Evolutionary conservation across 2,329 filamentous ascomycete genomes (phyloP), one percentile per base, ranked within the genome.

Genomic region (Cladosporium sp.): DNA sequence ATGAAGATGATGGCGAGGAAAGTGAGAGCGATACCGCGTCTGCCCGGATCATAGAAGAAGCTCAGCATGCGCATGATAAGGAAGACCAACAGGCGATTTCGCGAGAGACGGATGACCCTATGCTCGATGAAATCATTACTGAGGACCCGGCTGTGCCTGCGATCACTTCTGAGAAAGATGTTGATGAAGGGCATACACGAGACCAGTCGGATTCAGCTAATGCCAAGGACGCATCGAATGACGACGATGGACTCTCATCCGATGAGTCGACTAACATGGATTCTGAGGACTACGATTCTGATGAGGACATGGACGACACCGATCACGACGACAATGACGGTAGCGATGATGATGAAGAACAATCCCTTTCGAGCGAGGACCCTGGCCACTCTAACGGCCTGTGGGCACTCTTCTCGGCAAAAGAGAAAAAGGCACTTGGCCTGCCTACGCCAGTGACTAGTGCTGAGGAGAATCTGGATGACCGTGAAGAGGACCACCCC

Each of bases 211-310:
- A n/a, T 47, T 30, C 43, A 2, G 28, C 19, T 9, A 19, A 5
- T 49, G 51, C 25, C 3, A 22, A 55, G 5, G 51, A 36, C 22
- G 20, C 30, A 25, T 19, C 36, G 2, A 22, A 39, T 20, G 20
- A 34, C 20, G 42, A 56, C 19, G 54, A 56, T 8, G 54, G 54
- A 7, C 42, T 56, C 5, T 56, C 54, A 20, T 56, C 65, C 60
- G 72, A 75, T 56, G 74, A 74, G 51, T 75, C 73, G 2, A 68
- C 64, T 8, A 66, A 74, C 40, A 74, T 74, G 72, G 69, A 70
- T 49, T 66, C 65, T 14, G 66, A 67, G 47, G 66, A 68, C 51
- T 67, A 70, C 55, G 69, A 72, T 56, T 70, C 68, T 51, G 70
- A 73, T 43, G 72, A 74, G 56, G 69, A 73, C 55, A 73, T 72